Base-by-base conservation (phyloP, 2,329 filamentous ascomycete genomes). In the Scytalidium lignicola region DNA sequence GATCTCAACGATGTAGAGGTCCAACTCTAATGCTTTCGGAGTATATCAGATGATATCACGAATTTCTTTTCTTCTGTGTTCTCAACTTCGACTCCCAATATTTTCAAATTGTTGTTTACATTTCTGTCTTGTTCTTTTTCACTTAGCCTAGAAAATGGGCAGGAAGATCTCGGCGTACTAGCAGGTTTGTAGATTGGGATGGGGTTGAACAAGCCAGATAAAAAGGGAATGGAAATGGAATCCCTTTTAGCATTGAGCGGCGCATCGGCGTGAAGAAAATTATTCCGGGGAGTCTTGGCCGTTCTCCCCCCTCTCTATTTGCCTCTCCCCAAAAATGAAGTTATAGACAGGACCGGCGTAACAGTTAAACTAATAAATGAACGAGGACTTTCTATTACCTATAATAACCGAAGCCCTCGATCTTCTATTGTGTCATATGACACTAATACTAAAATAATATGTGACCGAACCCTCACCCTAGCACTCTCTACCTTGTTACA, bases 1-100 rank as follows among this genome's bases (percentile, higher is more conserved):
- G 70, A 76, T 47, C 54, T 71, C 48, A 68, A 70, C 54, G 69
- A 70, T 48, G 55, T 52, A 49, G 59, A 65, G 46, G 48, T 64
- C 44, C 51, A 59, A 40, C 41, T 51, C 40, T 50, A 28, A 45
- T 41, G 15, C 15, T 37, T 13, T n/a, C 32, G 15, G 8, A n/a
- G 10, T 17, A n/a, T 37, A n/a, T 37, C 15, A n/a, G 32, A 13
- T 13, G 12, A 37, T 28, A 15, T 37, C 12, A 37, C 28, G 28
- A 45, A 17, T 32, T 37, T 45, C 28, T 15, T 32, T 29, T 19
- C 32, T 19, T 45, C 9, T 29, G 13, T 21, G n/a, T 19, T 45
- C 28, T 23, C 18, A 23, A 37, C 5, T 15, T n/a, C 15, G 32
- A 5, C 12, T 13, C 15, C 32, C n/a, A 13, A 15, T 37, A 15